Evolutionary conservation across 805 yeast genomes (phyloP).

Genomic region (Pichia cabralensis): DNA sequence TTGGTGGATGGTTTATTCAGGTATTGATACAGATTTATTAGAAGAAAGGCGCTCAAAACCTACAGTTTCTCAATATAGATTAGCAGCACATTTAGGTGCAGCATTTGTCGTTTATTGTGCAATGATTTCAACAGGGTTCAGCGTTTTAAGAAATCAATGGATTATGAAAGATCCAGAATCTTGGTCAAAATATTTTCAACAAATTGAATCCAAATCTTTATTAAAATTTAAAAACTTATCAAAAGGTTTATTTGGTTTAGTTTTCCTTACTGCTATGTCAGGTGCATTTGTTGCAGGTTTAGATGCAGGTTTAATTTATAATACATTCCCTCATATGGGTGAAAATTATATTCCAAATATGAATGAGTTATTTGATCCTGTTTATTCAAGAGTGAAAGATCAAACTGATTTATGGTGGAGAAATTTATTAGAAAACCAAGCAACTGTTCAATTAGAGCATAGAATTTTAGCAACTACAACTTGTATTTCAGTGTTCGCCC

Average conservation of each 20-base stretch:
- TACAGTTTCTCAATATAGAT: constrained; percentile 92
- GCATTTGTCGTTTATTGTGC: constrained; percentile 84
- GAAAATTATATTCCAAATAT: constrained; percentile 64
- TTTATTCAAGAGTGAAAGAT: constrained; percentile 58
- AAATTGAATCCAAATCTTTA: constrained; percentile 53
- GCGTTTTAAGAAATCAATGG: constrained; percentile 64
- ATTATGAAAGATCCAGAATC: constrained; percentile 55
- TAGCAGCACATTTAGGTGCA: constrained; percentile 89
- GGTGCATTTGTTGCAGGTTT: constrained; percentile 98
- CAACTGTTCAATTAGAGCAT: constrained; percentile 90
- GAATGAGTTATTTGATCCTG: constrained; percentile 70
- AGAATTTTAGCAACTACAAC: constrained; percentile 78
- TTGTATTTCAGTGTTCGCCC: constrained; percentile 56
- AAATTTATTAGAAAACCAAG: constrained; percentile 88
- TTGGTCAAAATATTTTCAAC: constrained; percentile 44
- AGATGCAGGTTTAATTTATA: constrained; percentile 94
- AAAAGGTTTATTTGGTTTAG: constrained; percentile 49
- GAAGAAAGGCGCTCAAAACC: constrained; percentile 82
- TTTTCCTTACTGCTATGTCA: constrained; percentile 87
- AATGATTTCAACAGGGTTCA: constrained; percentile 84
- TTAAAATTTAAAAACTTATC: constrained; percentile 47
- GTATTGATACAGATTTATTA: constrained; percentile 72
- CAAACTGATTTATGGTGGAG: constrained; percentile 79
- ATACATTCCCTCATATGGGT: constrained; percentile 96
- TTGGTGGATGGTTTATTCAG: constrained; percentile 99